Evolutionary conservation across 148 eudicot species (phyloP), one percentile per base, ranked within the genome.

Genomic region (Polygonum maritimum): DNA sequence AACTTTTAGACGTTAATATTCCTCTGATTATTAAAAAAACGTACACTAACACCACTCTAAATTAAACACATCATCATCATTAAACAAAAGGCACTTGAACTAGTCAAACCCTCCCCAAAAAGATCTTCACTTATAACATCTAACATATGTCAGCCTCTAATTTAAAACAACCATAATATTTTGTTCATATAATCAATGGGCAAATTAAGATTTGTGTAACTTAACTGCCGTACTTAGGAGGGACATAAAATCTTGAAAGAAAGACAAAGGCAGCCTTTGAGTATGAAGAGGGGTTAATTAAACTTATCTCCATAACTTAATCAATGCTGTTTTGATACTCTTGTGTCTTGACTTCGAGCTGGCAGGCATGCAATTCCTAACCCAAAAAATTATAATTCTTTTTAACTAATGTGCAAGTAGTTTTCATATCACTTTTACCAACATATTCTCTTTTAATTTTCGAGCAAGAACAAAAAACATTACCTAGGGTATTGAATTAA

Each of bases 301-400:
- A 62, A 38, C 69, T 62, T 22, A 13, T 31, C 31, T 62, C 31
- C 33, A 10, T 62, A 62, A 62, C 12, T 62, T 62, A 57, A 16
- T 54, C 16, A 57, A 62, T 62, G 69, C 36, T 33, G 38, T 0
- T 62, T 62, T 62, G 67, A 62, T 62, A 33, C 69, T 31, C 16
- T 62, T 62, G 69, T 62, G 38, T 31, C 16, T 62, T 62, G 69
- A 26, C 69, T 6, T 62, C 69, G 31, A 62, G 69, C 69, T 62
- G 69, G 69, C 69, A 62, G 69, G 69, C 69, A 62, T 7, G 33
- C 18, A 62, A 26, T 26, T 31, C 14, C 12, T 62, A 62, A 62
- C 69, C 69, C 69, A 31, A 62, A 57, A 31, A 62, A 16, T 10
- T 7, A 16, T 51, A 39, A 16, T 16, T 15, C 16, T 14, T 51